These are phyloP conservation scores for Dissophora globulifera DNA, from an alignment of 192 early-diverging fungal genomes.

Conservation along the genomic window DNA sequence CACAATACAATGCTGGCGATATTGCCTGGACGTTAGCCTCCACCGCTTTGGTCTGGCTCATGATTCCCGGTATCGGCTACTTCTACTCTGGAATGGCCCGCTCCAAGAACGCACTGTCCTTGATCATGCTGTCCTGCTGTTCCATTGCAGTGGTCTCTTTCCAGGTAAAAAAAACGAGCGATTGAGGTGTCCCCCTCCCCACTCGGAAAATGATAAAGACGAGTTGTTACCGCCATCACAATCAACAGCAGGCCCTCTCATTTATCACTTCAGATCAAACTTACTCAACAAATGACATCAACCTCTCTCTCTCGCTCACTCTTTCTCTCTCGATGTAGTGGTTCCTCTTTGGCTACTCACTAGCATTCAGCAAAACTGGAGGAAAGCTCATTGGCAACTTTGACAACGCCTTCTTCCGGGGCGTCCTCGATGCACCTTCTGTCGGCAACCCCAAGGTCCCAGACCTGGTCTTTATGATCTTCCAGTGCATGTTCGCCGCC, in stretches of 20 bases:
- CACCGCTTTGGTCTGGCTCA: slow-evolving; percentile 89
- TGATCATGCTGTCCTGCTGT: slow-evolving; percentile 87
- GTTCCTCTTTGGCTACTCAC: slow-evolving; percentile 90
- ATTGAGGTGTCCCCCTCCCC: too few species aligned
- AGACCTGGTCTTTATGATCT: slow-evolving; percentile 80
- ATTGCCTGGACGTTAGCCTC: slow-evolving; percentile 76
- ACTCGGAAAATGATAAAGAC: background rate
- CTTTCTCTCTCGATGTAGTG: slow-evolving; percentile 63
- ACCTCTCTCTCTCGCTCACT: slow-evolving; percentile 5
- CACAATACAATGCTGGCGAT: slow-evolving; percentile 58
- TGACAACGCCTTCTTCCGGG: slow-evolving; percentile 74
- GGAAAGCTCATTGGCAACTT: slow-evolving; percentile 85
- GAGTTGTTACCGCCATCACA: too few species aligned
- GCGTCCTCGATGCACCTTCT: slow-evolving; percentile 58
- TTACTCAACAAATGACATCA: background rate
- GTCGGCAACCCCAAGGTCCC: slow-evolving; percentile 75
- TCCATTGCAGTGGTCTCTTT: slow-evolving; percentile 88
- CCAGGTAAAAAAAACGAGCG: slow-evolving; percentile 62
- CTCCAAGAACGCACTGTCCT: slow-evolving; percentile 90
- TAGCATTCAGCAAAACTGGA: slow-evolving; percentile 84
- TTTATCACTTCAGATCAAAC: too few species aligned
- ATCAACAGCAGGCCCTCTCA: too few species aligned
- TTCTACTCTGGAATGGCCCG: slow-evolving; percentile 97
- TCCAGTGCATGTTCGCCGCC: slow-evolving; percentile 94
- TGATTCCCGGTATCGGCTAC: slow-evolving; percentile 95